These are phyloP conservation scores for Ocimum tenuiflorum DNA, from an alignment of 257 asterid species.

Conservation along the genomic window DNA sequence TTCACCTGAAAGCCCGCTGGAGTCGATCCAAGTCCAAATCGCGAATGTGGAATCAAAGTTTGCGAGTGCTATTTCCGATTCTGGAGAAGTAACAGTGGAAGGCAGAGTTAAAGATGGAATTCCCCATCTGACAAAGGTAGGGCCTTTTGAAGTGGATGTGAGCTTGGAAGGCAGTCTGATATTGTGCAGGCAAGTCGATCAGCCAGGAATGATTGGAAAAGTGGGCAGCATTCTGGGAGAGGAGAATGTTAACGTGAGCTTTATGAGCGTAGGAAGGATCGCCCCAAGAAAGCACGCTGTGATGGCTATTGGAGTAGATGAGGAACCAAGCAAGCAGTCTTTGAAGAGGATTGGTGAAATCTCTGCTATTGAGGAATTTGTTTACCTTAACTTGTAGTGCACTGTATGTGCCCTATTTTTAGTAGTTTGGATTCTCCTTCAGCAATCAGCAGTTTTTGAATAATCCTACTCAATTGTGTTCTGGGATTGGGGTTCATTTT, in stretches of 20 bases:
- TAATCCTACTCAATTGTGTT: background rate
- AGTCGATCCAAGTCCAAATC: constrained; percentile 66
- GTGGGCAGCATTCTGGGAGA: constrained; percentile 80
- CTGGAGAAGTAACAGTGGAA: constrained; percentile 72
- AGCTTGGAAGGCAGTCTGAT: constrained; percentile 89
- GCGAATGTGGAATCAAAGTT: constrained; percentile 83
- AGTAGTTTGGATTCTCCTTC: constrained; percentile 9
- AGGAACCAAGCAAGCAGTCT: constrained; percentile 68
- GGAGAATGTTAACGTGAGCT: constrained; percentile 81
- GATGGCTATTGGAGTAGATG: constrained; percentile 95
- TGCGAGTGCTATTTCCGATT: constrained; percentile 72
- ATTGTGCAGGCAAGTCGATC: constrained; percentile 89
- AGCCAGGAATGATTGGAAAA: constrained; percentile 92
- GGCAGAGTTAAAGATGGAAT: constrained; percentile 82
- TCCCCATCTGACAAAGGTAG: constrained; percentile 78
- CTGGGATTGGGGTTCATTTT: background rate
- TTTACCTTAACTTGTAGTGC: constrained; percentile 56
- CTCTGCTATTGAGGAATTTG: constrained; percentile 74
- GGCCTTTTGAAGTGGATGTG: constrained; percentile 86
- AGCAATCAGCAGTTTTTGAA: constrained; percentile 18
- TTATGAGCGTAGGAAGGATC: constrained; percentile 82
- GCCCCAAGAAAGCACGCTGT: constrained; percentile 90
- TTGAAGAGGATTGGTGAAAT: constrained; percentile 81
- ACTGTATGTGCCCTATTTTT: constrained; percentile 28
- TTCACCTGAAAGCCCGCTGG: constrained; percentile 81